Base-by-base conservation (phyloP, 257 asterid species). In the Solanum microdontum region DNA sequence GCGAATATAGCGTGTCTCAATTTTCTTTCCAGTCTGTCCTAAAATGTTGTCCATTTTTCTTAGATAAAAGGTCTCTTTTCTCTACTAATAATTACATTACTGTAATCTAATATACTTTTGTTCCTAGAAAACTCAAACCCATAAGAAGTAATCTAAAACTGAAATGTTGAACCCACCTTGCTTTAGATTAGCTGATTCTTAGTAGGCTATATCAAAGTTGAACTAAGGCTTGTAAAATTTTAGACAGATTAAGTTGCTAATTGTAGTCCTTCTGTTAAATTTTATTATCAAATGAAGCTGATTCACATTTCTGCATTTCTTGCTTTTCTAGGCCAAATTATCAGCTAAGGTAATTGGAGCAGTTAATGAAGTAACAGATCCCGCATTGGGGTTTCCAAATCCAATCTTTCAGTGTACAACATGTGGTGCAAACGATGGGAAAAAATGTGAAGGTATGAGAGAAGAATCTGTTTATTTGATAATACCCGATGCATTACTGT, bases 301-400 rank as follows among this genome's bases (percentile, higher is more conserved):
- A 10, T 30, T 55, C 43, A 82, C 85, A 45, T 82, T 48, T 82
- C 37, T 48, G 70, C 69, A 6, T 48, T 82, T 82, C 84, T 60
- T 85, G 14, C 90, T 88, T 88, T 72, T 89, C 77, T 88, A 97
- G 99, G 93, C 40, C 87, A 92, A 91, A 76, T 85, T 92, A 84
- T 90, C 97, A 26, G 91, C 94, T 40, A 87, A 85, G 77, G 91
- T 89, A 8, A 87, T 97, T 74, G 93, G 87, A 88, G 88, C 91
- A 32, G 93, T 87, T 51, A 90, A 92, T 86, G 98, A 97, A 89
- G 99, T 97, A 87, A 93, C 98, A 19, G 98, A 93, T 94, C 97
- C 98, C 64, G 94, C 98, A 14, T 85, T 96, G 39, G 99, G 98
- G 76, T 89, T 96, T 66, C 99, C 99, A 7, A 91, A 94, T 87